Evolutionary conservation across 2,329 filamentous ascomycete species (phyloP).

Genomic region (Colletotrichum tropicale): DNA sequence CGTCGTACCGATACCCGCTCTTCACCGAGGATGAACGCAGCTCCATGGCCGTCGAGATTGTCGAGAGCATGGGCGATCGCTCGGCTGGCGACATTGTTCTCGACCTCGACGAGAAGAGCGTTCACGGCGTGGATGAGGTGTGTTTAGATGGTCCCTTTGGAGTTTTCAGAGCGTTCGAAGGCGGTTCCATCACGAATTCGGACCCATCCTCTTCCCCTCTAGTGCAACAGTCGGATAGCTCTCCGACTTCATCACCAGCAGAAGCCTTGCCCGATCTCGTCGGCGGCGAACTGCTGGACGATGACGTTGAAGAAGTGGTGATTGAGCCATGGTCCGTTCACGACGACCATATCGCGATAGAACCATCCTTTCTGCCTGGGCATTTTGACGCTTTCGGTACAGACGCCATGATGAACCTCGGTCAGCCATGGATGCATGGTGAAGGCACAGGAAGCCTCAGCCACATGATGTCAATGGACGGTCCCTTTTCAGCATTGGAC

Average conservation of each 20-base stretch:
- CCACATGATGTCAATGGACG: background rate
- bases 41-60: constrained; percentile 37
- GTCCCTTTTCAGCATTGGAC: background rate
- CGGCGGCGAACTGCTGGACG: background rate
- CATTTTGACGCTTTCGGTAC: background rate
- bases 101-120: constrained; percentile 24
- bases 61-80: constrained; percentile 31
- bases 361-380: background rate
- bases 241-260: background rate
- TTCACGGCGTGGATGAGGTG: background rate
- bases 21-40: constrained; percentile 40
- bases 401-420: background rate
- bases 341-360: background rate
- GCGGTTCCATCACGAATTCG: background rate
- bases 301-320: background rate
- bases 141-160: constrained; percentile 19
- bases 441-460: background rate
- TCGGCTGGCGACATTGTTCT: constrained; percentile 25
- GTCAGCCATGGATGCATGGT: background rate
- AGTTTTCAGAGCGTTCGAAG: constrained; percentile 9
- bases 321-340: constrained; percentile 1
- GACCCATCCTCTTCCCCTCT: background rate
- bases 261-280: background rate
- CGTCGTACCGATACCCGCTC: constrained; percentile 44
- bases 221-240: background rate